Percentiles rank a stretch among this genome's conserved stretches.
These are phyloP conservation scores for Calvatia gigantea DNA, from an alignment of 768 basidiomycete species.

Conservation along the genomic window DNA sequence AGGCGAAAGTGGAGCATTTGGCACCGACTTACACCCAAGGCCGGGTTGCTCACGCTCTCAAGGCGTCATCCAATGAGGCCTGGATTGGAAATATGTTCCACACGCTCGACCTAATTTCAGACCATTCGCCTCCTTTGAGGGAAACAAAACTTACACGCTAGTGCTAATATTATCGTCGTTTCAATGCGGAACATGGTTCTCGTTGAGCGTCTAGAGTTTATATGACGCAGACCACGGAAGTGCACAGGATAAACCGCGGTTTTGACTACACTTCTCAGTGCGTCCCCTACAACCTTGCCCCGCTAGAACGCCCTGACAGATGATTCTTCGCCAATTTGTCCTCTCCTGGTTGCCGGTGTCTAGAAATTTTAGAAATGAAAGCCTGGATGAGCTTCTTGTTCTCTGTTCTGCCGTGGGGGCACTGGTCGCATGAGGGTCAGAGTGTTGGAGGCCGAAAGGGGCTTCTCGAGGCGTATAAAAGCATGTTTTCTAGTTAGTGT, in stretches of 20 bases:
- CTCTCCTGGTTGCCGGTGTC: background rate
- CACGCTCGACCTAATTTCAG: background rate
- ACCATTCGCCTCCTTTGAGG: background rate
- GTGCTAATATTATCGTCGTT: background rate
- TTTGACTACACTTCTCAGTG: background rate
- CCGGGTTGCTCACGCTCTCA: background rate
- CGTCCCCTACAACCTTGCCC: background rate
- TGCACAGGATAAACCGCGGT: conserved; percentile 9
- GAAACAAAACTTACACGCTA: background rate
- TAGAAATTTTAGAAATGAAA: background rate
- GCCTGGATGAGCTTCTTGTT: conserved; percentile 7
- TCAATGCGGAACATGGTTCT: background rate
- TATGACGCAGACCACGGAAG: conserved; percentile 1
- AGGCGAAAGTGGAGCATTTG: background rate
- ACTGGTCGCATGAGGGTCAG: conserved; percentile 5
- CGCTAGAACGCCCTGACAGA: background rate
- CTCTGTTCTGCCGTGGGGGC: background rate
- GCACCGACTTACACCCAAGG: background rate
- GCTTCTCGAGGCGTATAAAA: conserved; percentile 2
- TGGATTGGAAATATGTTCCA: background rate
- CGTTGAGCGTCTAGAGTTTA: background rate
- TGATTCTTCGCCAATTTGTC: background rate
- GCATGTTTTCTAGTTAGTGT: background rate
- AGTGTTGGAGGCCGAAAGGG: background rate
- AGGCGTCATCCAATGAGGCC: background rate